phyloP scores from a whole-genome alignment of 305 asterid species.

The Fraxinus sp. region DNA sequence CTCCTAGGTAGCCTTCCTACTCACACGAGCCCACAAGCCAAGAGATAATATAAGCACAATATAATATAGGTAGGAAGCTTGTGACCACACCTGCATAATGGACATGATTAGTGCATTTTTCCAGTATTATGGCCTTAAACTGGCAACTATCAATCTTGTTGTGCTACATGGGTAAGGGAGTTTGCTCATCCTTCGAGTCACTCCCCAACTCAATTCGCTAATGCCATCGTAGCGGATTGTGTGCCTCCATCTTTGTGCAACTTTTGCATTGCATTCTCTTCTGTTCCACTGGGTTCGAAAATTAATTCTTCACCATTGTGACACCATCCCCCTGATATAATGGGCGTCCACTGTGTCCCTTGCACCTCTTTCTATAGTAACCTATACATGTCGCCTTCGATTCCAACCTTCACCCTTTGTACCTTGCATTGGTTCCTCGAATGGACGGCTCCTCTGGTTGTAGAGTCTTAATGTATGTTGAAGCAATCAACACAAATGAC shows the following conservation, averaged over 20 bases:
- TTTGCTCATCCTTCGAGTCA: not conserved
- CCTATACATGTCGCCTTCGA: not conserved
- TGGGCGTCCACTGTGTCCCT: not conserved
- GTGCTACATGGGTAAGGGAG: not conserved
- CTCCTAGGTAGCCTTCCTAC: too few relatives aligned
- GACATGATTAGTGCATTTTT: too few relatives aligned
- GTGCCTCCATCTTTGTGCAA: not conserved
- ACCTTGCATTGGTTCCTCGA: not conserved
- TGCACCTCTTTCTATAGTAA: not conserved
- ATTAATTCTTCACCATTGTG: not conserved
- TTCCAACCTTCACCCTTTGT: not conserved
- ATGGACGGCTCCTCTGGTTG: not conserved
- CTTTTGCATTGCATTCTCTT: not conserved
- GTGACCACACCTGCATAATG: too few relatives aligned
- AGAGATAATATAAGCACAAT: too few relatives aligned
- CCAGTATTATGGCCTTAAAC: not conserved
- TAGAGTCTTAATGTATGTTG: not conserved
- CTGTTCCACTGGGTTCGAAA: not conserved
- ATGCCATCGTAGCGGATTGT: not conserved
- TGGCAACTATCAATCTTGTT: not conserved
- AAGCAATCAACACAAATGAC: not conserved
- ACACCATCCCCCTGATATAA: not conserved
- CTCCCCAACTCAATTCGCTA: not conserved
- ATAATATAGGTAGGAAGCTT: too few relatives aligned
- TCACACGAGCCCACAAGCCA: too few relatives aligned